Evolutionary conservation across 768 basidiomycete genomes (phyloP), one percentile per base, ranked within the genome.

Genomic region (Kwoniella sp.): DNA sequence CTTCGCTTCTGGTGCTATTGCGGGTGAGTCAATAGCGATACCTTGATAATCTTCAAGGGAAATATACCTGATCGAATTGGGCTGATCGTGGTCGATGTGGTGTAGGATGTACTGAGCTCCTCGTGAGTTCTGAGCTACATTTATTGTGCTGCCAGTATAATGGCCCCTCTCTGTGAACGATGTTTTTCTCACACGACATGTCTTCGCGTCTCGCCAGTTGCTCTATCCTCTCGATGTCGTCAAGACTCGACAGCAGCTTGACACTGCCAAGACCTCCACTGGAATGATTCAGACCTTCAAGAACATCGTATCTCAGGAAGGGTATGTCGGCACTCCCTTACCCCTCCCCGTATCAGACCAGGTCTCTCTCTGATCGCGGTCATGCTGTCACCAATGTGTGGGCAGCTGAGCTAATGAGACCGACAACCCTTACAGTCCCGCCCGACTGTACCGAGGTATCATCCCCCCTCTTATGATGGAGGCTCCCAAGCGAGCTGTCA

Each of bases 211-310:
- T n/a, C n/a, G n/a, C n/a, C n/a, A 75, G 74, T 61, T 74, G 4
- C 65, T 80, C 5, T 80, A 79, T 73, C 81, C 81, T 51, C 48
- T 80, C 90, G 92, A 95, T 91, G 93, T 95, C 75, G 93, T 97
- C 78, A 97, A 99, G 83, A 99, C 96, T 23, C 91, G 96, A 28
- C 94, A 97, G 88, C 96, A 99, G 79, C 85, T 99, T n/a, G 90
- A 91, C 79, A 90, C 88, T 4, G 92, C 92, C 2, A 91, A 90
- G 82, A 82, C 85, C 37, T 81, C 86, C 51, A 84, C 86, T 63
- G 91, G 93, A 5, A 86, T 98, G 73, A 84, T 96, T 25, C 90
- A 91, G 50, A 91, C 87, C 30, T 88, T 99, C 81, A 84, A 83
- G 64, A 84, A 87, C 15, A 98, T 99, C 77, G 83, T 99, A 26